Evolutionary conservation across 805 yeast genomes (phyloP).

Genomic region (Yamadazyma kitorensis): DNA sequence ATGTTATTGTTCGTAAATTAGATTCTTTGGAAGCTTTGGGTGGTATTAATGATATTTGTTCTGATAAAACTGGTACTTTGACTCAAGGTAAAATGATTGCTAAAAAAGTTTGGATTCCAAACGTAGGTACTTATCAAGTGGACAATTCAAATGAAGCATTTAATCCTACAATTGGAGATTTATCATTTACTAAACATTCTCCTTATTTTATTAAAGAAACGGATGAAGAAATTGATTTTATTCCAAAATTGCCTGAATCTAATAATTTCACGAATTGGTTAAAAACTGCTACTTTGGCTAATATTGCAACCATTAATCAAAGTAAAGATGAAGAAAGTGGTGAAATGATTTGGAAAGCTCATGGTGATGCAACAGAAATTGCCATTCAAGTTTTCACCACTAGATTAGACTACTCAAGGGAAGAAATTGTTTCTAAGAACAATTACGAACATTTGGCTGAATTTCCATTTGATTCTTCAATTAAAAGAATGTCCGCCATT

Average conservation of each 20-base stretch:
- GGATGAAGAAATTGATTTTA: slow-evolving; percentile 39
- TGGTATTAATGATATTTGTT: slow-evolving; percentile 38
- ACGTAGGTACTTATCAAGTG: slow-evolving; percentile 30
- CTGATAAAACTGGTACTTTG: slow-evolving; percentile 40
- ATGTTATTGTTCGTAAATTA: slow-evolving; percentile 36
- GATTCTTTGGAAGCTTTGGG: slow-evolving; percentile 39
- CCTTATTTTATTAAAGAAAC: slow-evolving; percentile 27
- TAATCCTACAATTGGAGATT: slow-evolving; percentile 42
- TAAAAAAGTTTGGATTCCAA: slow-evolving; percentile 34
- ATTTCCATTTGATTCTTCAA: slow-evolving; percentile 72
- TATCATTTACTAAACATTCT: slow-evolving; percentile 25
- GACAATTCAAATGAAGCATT: slow-evolving; percentile 32
- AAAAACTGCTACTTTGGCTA: slow-evolving; percentile 36
- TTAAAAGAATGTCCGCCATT: slow-evolving; percentile 70
- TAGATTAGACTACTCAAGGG: slow-evolving; percentile 52
- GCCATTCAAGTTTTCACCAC: slow-evolving; percentile 79
- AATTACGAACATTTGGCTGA: slow-evolving; percentile 51
- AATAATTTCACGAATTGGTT: slow-evolving; percentile 22
- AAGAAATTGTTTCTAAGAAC: slow-evolving; percentile 35
- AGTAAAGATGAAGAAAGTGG: slow-evolving; percentile 26
- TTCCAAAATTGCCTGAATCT: slow-evolving; percentile 23
- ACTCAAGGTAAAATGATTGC: slow-evolving; percentile 40
- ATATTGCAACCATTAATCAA: slow-evolving; percentile 38
- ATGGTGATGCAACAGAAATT: slow-evolving; percentile 86
- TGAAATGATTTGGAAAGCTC: slow-evolving; percentile 36